Conservation (phyloP, 352 stramenopile species). For the Peronosclerospora sorghi region DNA sequence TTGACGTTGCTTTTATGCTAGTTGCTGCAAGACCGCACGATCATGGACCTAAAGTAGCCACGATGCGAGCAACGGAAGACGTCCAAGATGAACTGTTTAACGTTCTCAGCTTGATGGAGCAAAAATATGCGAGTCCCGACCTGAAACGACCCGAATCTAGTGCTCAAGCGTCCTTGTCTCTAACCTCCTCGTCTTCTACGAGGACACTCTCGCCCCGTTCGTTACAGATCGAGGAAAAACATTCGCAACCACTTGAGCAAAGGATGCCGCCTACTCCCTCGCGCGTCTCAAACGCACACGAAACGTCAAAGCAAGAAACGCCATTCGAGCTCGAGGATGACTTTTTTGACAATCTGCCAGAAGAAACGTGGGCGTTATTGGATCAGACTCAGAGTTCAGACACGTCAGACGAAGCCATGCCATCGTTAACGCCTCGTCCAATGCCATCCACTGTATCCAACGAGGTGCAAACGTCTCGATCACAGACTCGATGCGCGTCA, state of each 20-base stretch:
- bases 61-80: constrained; percentile 17
- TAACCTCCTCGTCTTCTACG: constrained; percentile 1
- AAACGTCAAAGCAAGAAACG: neutral
- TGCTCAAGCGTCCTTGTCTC: neutral
- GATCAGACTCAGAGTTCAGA: constrained; percentile 60
- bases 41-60: constrained; percentile 2
- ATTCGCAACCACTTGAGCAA: too few relatives aligned
- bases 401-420: constrained; percentile 4
- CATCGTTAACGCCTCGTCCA: constrained; percentile 17
- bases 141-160: neutral
- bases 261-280: too few relatives aligned
- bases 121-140: constrained; percentile 40
- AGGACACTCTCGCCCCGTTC: constrained; percentile 12
- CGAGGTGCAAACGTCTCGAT: constrained; percentile 5
- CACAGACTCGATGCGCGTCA: constrained; percentile 1
- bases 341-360: constrained; percentile 55
- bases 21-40: neutral
- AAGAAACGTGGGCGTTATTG: constrained; percentile 65
- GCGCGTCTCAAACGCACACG: too few relatives aligned
- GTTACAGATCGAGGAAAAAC: too few relatives aligned
- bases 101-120: constrained; percentile 51
- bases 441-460: constrained; percentile 12
- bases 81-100: constrained; percentile 50
- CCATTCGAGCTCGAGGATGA: constrained; percentile 21
- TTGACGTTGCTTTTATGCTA: neutral